Conservation (phyloP, 2,329 filamentous ascomycete species). For the Fusarium sp. region DNA sequence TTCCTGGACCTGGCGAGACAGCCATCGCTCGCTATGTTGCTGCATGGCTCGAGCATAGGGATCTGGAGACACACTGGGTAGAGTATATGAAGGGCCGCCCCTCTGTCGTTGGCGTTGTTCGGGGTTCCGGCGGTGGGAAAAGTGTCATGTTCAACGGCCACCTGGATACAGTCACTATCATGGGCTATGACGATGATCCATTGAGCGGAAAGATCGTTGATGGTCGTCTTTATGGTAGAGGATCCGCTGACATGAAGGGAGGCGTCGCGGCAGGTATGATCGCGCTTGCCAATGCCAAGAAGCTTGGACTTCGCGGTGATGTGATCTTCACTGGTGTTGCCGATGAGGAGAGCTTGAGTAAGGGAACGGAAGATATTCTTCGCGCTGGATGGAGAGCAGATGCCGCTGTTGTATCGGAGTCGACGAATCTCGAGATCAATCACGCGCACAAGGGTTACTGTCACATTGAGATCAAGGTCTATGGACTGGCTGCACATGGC, state of each 20-base stretch:
- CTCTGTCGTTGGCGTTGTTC: conserved; percentile 59
- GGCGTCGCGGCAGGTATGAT: conserved; percentile 59
- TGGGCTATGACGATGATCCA: conserved; percentile 57
- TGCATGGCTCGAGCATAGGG: conserved; percentile 61
- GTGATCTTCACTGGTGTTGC: conserved; percentile 63
- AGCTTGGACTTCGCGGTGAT: conserved; percentile 54
- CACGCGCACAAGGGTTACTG: conserved; percentile 62
- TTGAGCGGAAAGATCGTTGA: conserved; percentile 54
- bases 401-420: conserved; percentile 60
- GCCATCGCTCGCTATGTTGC: conserved; percentile 57
- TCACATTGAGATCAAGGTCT: conserved; percentile 54
- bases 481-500: conserved; percentile 55
- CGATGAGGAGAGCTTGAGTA: conserved; percentile 61
- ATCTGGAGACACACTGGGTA: conserved; percentile 60
- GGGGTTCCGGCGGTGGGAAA: conserved; percentile 57
- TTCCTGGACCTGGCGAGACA: conserved; percentile 56
- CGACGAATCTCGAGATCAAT: conserved; percentile 54
- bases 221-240: conserved; percentile 56
- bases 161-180: conserved; percentile 60
- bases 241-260: conserved; percentile 61
- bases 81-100: conserved; percentile 58
- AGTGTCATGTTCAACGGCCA: conserved; percentile 64
- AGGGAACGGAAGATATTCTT: conserved; percentile 61
- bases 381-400: conserved; percentile 63
- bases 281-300: conserved; percentile 51